Conservation (phyloP, 805 yeast genomes). For the Saturnispora galanensis region DNA sequence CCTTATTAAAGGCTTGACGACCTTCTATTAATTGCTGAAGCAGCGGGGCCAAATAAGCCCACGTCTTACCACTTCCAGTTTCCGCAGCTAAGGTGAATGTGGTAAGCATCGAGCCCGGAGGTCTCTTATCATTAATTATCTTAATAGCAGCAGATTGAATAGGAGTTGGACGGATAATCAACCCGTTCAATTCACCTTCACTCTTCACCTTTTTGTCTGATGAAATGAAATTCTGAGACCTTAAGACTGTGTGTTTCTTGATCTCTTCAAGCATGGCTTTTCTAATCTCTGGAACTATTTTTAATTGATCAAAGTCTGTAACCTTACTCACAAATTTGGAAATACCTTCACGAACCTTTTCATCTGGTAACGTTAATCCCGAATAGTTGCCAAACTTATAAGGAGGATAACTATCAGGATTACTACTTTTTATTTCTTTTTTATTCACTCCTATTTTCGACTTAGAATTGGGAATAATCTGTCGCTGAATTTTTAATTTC, state of each 20-base stretch:
- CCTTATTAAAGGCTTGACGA: constrained; percentile 28
- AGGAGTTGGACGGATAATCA: constrained; percentile 54
- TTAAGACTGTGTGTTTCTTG: constrained; percentile 33
- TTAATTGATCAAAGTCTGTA: constrained; percentile 53
- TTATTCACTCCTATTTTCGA: background rate
- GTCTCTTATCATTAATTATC: constrained; percentile 37
- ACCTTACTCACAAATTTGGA: constrained; percentile 41
- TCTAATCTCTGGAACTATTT: constrained; percentile 59
- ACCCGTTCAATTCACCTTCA: constrained; percentile 27
- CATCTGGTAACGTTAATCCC: constrained; percentile 34
- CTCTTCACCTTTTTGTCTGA: constrained; percentile 24
- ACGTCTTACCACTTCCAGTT: constrained; percentile 94
- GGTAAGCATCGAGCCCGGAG: constrained; percentile 32
- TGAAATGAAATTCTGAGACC: constrained; percentile 26
- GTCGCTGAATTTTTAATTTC: constrained; percentile 13
- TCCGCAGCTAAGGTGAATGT: constrained; percentile 85
- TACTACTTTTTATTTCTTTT: background rate
- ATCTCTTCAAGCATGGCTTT: constrained; percentile 48
- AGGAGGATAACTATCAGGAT: constrained; percentile 18
- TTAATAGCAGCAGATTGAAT: constrained; percentile 73
- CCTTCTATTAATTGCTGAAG: constrained; percentile 57
- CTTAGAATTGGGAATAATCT: constrained; percentile 10
- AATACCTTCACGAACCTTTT: constrained; percentile 26
- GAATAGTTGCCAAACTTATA: constrained; percentile 41
- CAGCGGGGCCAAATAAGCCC: constrained; percentile 79